Conservation (phyloP, 2,329 filamentous ascomycete genomes). For the Pestalotiopsis sp. region DNA sequence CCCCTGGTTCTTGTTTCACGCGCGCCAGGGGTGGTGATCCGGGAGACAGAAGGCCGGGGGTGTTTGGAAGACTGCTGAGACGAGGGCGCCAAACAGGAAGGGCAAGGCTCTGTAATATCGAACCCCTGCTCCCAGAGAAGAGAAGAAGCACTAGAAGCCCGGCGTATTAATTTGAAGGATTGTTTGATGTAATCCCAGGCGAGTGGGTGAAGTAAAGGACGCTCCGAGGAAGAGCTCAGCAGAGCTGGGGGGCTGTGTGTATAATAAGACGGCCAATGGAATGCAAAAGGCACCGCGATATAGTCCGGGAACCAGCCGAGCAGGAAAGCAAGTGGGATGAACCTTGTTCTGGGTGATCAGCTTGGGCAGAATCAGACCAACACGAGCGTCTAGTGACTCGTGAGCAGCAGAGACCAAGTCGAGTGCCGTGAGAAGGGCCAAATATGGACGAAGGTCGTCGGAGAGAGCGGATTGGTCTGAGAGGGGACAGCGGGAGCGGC, state of each 20-base stretch:
- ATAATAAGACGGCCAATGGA: background rate
- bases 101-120: slow-evolving; percentile 14
- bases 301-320: slow-evolving; percentile 10
- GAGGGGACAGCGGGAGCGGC: slow-evolving; percentile 13
- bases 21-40: slow-evolving; percentile 25
- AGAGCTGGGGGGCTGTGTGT: background rate
- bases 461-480: slow-evolving; percentile 8
- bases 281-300: slow-evolving; percentile 6
- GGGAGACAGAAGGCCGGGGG: slow-evolving; percentile 1
- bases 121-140: slow-evolving; percentile 12
- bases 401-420: background rate
- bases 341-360: background rate
- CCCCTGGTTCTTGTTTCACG: slow-evolving; percentile 21
- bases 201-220: slow-evolving; percentile 24
- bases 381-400: background rate
- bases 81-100: slow-evolving; percentile 33
- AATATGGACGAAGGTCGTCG: background rate
- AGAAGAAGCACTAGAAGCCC: slow-evolving; percentile 28
- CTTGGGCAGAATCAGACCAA: background rate
- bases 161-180: slow-evolving; percentile 28
- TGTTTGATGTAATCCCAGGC: slow-evolving; percentile 19
- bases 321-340: slow-evolving; percentile 6
- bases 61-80: slow-evolving; percentile 28
- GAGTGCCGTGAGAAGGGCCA: background rate
- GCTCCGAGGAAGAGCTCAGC: slow-evolving; percentile 11